A percentile compares a stretch with the other conserved stretches of the same genome.
These are phyloP conservation scores for Senecio squalidus DNA, from an alignment of 140 eudicot species.

Conservation along the genomic window DNA sequence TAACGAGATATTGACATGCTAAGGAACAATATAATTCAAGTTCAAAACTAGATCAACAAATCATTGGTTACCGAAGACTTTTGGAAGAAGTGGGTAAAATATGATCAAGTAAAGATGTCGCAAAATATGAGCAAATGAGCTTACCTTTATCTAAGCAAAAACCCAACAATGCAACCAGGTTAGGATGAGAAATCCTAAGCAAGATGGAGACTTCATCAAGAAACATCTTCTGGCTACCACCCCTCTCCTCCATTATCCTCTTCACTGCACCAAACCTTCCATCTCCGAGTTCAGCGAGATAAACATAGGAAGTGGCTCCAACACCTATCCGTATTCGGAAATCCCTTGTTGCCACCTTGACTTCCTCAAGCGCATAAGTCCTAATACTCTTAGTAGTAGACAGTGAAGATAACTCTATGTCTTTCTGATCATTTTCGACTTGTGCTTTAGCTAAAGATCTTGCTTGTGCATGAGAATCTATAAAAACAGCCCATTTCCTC, in stretches of 20 bases:
- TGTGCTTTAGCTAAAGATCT: conserved; percentile 22
- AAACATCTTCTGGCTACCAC: conserved; percentile 74
- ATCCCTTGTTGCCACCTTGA: conserved; percentile 56
- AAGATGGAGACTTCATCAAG: conserved; percentile 77
- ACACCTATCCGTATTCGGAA: conserved; percentile 63
- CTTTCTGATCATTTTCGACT: conserved; percentile 2
- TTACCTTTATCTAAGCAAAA: conserved; percentile 82
- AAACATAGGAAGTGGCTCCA: conserved; percentile 74
- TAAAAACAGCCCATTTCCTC: conserved; percentile 39
- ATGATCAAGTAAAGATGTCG: not conserved
- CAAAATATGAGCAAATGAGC: not conserved
- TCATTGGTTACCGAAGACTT: not conserved
- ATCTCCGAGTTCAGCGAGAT: conserved; percentile 71
- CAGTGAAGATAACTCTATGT: conserved; percentile 9
- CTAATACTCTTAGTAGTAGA: conserved; percentile 36
- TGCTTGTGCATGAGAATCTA: conserved; percentile 30
- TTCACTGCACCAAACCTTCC: conserved; percentile 73
- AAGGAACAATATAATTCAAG: conserved; percentile 5
- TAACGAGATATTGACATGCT: conserved; percentile 4
- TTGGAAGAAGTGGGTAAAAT: not conserved
- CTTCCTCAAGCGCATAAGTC: conserved; percentile 66
- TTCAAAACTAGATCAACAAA: not conserved
- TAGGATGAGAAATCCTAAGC: conserved; percentile 87
- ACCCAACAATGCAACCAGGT: conserved; percentile 69
- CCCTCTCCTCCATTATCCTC: conserved; percentile 70